Base-by-base conservation (phyloP, 176 grass and related monocot genomes). In the Bothriochloa decipiens region DNA sequence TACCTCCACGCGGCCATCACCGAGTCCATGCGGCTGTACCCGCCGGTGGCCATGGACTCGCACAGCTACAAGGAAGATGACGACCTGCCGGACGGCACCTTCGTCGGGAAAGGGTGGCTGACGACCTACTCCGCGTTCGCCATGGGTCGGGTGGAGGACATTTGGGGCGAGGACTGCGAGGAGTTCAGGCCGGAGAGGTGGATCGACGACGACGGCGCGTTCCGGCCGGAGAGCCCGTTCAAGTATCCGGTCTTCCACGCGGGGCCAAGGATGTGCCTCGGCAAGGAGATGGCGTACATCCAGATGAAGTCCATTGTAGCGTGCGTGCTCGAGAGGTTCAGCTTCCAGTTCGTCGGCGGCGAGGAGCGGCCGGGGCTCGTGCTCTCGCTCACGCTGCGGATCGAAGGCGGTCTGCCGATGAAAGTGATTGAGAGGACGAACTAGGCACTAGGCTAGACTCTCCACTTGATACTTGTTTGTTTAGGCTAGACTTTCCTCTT, bases 161-260 rank as follows among this genome's bases (percentile, higher is more conserved):
- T 92, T 13, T 92, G 86, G 90, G 90, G 90, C 41, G 49, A 43
- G 20, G 90, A 92, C 42, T 92, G 86, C 42, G 36, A 78, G 12
- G 82, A 86, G 53, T 92, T 70, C 72, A 68, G 58, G 26, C 90
- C 90, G 10, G 90, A 92, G 70, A 27, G 90, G 66, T 92, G 90
- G 90, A 43, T 92, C 41, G 35, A 11, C 35, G 67, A 20, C 0
- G 66, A 22, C 67, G 67, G 67, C 67, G 35, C 9, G 36, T 70
- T 88, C 69, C 49, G 77, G 20, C 90, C 82, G 7, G 78, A 69
- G 75, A 86, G 70, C 66, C 58, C 86, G 13, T 88, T 82, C 52
- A 69, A 75, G 78, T 92, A 83, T 28, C 82, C 78, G 0, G 47
- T 88, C 6, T 92, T 92, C 81, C 86, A 92, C 42, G 78, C 57